Conservation (phyloP, 2,329 filamentous ascomycete genomes). For the Ramichloridium luteum region DNA sequence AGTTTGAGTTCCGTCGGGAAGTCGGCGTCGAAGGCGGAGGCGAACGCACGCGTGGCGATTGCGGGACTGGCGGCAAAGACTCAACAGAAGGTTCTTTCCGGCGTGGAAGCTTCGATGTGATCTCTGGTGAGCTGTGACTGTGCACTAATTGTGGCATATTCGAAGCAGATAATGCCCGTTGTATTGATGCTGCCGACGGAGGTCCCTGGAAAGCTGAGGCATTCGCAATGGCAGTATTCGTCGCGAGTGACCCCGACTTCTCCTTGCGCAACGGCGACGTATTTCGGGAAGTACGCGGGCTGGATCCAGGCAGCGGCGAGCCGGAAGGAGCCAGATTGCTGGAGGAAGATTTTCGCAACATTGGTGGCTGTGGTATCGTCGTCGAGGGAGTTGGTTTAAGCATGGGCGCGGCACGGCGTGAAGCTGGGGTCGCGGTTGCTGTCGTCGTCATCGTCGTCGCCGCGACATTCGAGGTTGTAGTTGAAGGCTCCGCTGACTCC, state of each 20-base stretch:
- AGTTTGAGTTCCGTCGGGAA: slow-evolving; percentile 33
- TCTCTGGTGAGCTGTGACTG: slow-evolving; percentile 44
- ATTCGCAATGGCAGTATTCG: neutral
- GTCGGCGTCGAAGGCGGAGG: slow-evolving; percentile 49
- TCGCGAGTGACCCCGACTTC: slow-evolving; percentile 25
- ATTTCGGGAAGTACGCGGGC: slow-evolving; percentile 36
- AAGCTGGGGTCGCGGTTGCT: too few species aligned
- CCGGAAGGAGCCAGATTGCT: slow-evolving; percentile 16
- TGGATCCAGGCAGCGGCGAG: slow-evolving; percentile 27
- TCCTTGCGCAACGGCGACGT: slow-evolving; percentile 36
- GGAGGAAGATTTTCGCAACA: slow-evolving; percentile 19
- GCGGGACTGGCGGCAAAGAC: slow-evolving; percentile 56
- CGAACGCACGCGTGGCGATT: slow-evolving; percentile 61
- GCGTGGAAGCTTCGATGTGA: slow-evolving; percentile 47
- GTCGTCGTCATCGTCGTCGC: slow-evolving; percentile 9
- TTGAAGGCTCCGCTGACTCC: slow-evolving; percentile 27
- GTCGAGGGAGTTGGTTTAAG: too few species aligned
- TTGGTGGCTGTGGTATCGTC: too few species aligned
- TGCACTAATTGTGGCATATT: slow-evolving; percentile 54
- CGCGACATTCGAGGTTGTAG: slow-evolving; percentile 2
- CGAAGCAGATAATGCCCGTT: slow-evolving; percentile 56
- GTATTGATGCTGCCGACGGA: slow-evolving; percentile 49
- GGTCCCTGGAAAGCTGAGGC: too few species aligned
- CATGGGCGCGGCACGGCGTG: too few species aligned
- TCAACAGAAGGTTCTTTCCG: slow-evolving; percentile 49